phyloP scores from a whole-genome alignment of 176 grass and related monocot species.

The Carex parvula region DNA sequence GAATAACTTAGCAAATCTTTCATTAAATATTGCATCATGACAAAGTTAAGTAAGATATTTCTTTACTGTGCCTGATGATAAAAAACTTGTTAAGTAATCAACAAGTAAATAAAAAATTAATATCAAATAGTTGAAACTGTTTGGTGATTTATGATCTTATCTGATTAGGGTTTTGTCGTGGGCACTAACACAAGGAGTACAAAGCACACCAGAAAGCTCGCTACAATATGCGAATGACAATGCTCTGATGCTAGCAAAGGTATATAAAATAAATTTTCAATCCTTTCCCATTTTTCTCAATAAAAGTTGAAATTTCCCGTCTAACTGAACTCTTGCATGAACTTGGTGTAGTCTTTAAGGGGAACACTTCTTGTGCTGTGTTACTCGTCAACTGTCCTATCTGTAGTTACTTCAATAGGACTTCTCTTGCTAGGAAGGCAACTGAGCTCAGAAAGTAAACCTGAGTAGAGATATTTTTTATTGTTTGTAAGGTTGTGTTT shows the following conservation, averaged over 20 bases:
- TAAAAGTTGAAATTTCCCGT: slow-evolving; percentile 4
- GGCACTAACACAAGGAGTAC: slow-evolving; percentile 66
- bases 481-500: background rate
- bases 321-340: slow-evolving; percentile 11
- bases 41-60: background rate
- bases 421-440: slow-evolving; percentile 53
- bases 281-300: background rate
- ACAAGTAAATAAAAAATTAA: background rate
- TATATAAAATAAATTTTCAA: slow-evolving; percentile 6
- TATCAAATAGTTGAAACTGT: background rate
- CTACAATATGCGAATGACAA: slow-evolving; percentile 58
- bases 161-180: slow-evolving; percentile 62
- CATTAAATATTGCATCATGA: background rate
- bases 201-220: slow-evolving; percentile 50
- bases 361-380: slow-evolving; percentile 55
- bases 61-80: background rate
- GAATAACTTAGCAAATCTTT: background rate
- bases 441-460: slow-evolving; percentile 55
- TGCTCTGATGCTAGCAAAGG: slow-evolving; percentile 49
- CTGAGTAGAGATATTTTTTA: slow-evolving; percentile 21
- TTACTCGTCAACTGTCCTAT: slow-evolving; percentile 54
- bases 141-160: background rate
- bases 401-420: slow-evolving; percentile 37
- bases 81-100: background rate
- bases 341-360: slow-evolving; percentile 54